Evolutionary conservation across 2,329 filamentous ascomycete genomes (phyloP), one percentile per base, ranked within the genome.

Genomic region (Colletotrichum navitas): DNA sequence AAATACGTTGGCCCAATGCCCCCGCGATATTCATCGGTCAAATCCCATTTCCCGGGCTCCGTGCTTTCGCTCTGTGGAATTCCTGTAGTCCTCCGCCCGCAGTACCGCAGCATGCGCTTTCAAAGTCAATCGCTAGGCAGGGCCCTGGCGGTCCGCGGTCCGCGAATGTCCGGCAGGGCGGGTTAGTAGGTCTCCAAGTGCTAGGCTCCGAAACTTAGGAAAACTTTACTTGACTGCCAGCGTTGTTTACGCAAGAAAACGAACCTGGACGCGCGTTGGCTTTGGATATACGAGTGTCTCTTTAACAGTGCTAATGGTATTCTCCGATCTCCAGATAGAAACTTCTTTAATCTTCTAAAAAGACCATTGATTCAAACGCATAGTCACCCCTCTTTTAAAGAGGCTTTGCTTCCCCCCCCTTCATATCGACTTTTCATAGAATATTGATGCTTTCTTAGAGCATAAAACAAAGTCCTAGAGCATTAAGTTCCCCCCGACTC

Each of bases 1-100:
- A 24, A 32, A 61, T 67, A 62, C 36, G 39, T 56, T 70, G 24
- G 14, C 14, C 32, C 39, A 39, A 41, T 34, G 59, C 39, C 32
- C 29, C 24, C 39, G 21, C 45, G 32, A 18, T 24, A 21, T 47
- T 36, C 45, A 51, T 34, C 8, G 41, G n/a, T 56, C 32, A 47
- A 41, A 26, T 24, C 4, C 36, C 36, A 12, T 12, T 11, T 16
- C 32, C 24, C 8, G 36, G 26, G 41, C 24, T 14, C 41, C 12
- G n/a, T 18, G 51, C 41, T n/a, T n/a, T 32, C 2, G 34, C 11
- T 41, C 52, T 34, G 52, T 45, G 43, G 7, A 3, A 41, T 12
- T 41, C 14, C 4, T 16, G 11, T 4, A 6, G 29, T 29, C 43
- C 41, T 21, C 60, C 51, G 43, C 41, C 52, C 34, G 41, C 26